Evolutionary conservation across 495 filamentous ascomycete species (phyloP).

Genomic region (Neurospora hispaniola): DNA sequence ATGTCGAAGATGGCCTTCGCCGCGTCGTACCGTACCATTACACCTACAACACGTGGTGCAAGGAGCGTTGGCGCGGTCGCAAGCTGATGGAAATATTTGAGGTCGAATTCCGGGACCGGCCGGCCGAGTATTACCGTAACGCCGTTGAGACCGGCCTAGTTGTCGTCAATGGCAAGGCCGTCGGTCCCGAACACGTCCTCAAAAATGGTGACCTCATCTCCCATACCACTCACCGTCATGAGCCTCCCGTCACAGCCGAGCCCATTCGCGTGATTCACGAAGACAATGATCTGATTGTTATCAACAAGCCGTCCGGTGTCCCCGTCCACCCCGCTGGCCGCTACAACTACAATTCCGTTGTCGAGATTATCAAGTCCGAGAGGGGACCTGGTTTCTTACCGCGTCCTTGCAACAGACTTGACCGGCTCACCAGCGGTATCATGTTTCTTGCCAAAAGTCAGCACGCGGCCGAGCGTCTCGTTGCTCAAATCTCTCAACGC

Average conservation of each 20-base stretch:
- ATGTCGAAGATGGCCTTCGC: conserved; percentile 66
- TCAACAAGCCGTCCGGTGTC: conserved; percentile 91
- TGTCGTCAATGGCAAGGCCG: conserved; percentile 55
- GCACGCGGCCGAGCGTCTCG: conserved; percentile 67
- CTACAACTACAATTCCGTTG: conserved; percentile 86
- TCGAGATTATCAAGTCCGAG: conserved; percentile 85
- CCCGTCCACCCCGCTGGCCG: conserved; percentile 91
- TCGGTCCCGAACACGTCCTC: conserved; percentile 38
- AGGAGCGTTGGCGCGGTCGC: conserved; percentile 75
- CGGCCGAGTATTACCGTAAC: conserved; percentile 74
- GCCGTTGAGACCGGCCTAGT: conserved; percentile 73
- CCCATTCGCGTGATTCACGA: conserved; percentile 79
- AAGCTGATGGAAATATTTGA: conserved; percentile 69
- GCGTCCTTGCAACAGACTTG: conserved; percentile 83
- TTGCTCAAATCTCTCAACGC: conserved; percentile 56
- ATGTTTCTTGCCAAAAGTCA: conserved; percentile 92
- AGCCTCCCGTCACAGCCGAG: conserved; percentile 78
- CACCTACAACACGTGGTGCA: conserved; percentile 91
- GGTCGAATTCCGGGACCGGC: conserved; percentile 78
- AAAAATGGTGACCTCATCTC: conserved; percentile 64
- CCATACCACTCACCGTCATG: conserved; percentile 91
- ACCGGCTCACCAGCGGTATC: conserved; percentile 84
- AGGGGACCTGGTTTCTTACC: conserved; percentile 59
- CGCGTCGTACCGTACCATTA: conserved; percentile 82
- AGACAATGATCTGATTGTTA: conserved; percentile 82